Evolutionary conservation across 2,329 filamentous ascomycete genomes (phyloP).

Genomic region (Aspergillus persii): DNA sequence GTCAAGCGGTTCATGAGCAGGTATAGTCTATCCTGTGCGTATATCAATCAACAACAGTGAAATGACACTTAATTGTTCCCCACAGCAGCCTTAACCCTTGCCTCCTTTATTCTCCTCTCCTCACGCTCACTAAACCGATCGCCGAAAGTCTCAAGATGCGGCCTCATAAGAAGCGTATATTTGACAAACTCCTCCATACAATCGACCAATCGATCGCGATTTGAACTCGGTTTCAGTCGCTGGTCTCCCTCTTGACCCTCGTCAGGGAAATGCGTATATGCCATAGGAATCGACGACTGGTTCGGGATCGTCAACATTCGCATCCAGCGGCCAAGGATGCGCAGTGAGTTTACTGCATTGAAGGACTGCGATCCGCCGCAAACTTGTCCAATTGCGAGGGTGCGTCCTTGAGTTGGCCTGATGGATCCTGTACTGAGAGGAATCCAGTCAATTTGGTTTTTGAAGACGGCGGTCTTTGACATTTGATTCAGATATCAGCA

Average conservation of each 20-base stretch:
- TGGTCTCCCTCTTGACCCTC: constrained; percentile 47
- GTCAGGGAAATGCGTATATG: constrained; percentile 62
- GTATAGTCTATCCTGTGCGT: too few relatives aligned
- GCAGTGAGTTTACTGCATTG: not conserved
- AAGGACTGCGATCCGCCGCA: constrained; percentile 55
- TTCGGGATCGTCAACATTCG: constrained; percentile 55
- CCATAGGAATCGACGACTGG: constrained; percentile 62
- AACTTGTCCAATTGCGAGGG: constrained; percentile 61
- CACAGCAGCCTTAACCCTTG: too few relatives aligned
- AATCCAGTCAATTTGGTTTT: constrained; percentile 71
- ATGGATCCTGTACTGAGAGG: constrained; percentile 61
- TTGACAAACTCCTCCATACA: constrained; percentile 71
- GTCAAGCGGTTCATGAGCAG: too few relatives aligned
- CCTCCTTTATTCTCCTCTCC: constrained; percentile 19
- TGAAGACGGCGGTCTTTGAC: constrained; percentile 65
- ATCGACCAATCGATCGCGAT: constrained; percentile 61
- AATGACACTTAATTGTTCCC: too few relatives aligned
- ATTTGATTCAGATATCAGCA: too few relatives aligned
- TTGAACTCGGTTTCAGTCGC: constrained; percentile 54
- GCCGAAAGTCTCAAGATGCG: constrained; percentile 59
- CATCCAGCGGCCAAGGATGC: not conserved
- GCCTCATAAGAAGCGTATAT: constrained; percentile 64
- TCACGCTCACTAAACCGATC: constrained; percentile 62
- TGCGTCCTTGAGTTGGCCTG: constrained; percentile 64
- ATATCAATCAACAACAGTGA: too few relatives aligned